Percentiles rank a stretch among this genome's conserved stretches.
These are phyloP conservation scores for Aspergillus persii DNA, from an alignment of 2,329 filamentous ascomycete species.

Conservation along the genomic window DNA sequence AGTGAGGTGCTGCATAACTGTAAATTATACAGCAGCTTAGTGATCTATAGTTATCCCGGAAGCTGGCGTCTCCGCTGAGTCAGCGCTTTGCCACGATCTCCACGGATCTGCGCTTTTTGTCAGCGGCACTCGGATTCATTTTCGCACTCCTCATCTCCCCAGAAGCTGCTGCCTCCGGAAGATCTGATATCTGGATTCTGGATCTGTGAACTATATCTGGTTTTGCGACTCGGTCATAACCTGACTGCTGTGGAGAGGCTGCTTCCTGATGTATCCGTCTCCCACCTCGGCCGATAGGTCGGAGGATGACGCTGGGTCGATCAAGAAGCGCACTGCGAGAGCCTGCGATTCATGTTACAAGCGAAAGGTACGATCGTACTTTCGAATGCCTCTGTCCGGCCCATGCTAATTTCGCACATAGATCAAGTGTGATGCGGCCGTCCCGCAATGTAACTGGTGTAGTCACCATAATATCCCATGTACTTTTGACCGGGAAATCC, in stretches of 20 bases:
- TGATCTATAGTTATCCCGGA: no score
- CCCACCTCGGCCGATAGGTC: constrained; percentile 17
- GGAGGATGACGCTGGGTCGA: constrained; percentile 17
- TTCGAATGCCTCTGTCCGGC: not conserved
- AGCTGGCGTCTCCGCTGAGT: no score
- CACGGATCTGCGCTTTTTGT: no score
- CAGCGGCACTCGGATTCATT: not conserved
- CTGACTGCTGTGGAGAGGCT: not conserved
- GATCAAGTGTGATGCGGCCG: constrained; percentile 52
- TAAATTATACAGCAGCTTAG: no score
- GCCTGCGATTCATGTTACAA: constrained; percentile 53
- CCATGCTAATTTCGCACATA: constrained; percentile 16
- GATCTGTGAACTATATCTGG: not conserved
- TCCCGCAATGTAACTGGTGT: constrained; percentile 52
- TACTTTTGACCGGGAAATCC: constrained; percentile 42
- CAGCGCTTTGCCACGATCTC: no score
- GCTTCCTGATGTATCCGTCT: constrained; percentile 16
- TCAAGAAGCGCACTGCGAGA: constrained; percentile 29
- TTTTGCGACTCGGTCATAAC: not conserved
- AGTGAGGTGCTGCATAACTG: no score
- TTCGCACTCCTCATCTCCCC: not conserved
- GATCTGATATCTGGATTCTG: not conserved
- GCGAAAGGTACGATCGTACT: constrained; percentile 43
- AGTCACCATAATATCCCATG: constrained; percentile 49
- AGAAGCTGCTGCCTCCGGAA: not conserved